phyloP scores from a whole-genome alignment of 192 early-diverging fungal species.

The Pecoramyces ruminantium region DNA sequence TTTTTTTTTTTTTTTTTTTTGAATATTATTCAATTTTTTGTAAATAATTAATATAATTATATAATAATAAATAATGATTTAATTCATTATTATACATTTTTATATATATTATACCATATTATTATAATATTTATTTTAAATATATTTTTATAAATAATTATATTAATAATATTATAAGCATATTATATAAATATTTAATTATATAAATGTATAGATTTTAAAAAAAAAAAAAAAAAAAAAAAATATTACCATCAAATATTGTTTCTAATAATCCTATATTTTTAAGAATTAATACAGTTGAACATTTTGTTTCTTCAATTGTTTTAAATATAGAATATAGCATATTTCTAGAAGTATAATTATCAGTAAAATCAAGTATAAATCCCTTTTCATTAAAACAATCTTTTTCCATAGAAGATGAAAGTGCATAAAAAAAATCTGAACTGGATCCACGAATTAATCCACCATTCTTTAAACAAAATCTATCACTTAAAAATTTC shows the following conservation, averaged over 20 bases:
- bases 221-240: too few relatives aligned
- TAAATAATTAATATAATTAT: too few relatives aligned
- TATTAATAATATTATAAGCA: too few relatives aligned
- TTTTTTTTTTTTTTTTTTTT: too few relatives aligned
- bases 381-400: background rate
- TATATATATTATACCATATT: too few relatives aligned
- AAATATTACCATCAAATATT: background rate
- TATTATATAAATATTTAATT: too few relatives aligned
- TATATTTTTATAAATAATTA: too few relatives aligned
- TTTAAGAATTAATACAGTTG: background rate
- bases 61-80: too few relatives aligned
- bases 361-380: background rate
- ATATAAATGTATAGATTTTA: too few relatives aligned
- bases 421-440: background rate
- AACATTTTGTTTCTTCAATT: background rate
- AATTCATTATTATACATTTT: too few relatives aligned
- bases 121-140: too few relatives aligned
- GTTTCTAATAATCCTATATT: background rate
- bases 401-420: background rate
- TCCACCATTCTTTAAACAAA: background rate
- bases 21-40: too few relatives aligned
- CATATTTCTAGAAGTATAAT: background rate
- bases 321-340: background rate
- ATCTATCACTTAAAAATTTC: background rate
- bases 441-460: background rate